Percentiles rank a stretch among this genome's conserved stretches.
phyloP scores from a whole-genome alignment of 257 asterid genomes.

The Linaria vulgaris region DNA sequence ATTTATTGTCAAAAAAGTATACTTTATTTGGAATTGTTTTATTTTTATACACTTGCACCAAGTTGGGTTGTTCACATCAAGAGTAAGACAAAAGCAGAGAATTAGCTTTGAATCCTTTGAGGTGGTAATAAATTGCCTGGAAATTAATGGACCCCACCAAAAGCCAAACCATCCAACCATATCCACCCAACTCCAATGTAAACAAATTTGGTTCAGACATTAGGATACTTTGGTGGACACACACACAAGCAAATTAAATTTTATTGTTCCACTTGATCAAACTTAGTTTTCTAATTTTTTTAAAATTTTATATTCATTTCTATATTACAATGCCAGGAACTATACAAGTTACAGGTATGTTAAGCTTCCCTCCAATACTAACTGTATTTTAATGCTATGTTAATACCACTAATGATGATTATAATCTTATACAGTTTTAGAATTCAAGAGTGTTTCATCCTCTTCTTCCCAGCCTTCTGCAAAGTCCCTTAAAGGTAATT shows the following conservation, averaged over 20 bases:
- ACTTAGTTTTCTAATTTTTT: slow-evolving; percentile 4
- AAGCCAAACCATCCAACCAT: too few relatives aligned
- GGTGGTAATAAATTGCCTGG: background rate
- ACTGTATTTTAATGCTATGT: slow-evolving; percentile 15
- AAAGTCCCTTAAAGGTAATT: slow-evolving; percentile 63
- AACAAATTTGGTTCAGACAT: background rate
- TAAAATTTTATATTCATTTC: background rate
- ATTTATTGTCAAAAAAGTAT: too few relatives aligned
- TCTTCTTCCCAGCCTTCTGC: slow-evolving; percentile 52
- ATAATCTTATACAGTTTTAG: slow-evolving; percentile 58
- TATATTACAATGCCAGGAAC: slow-evolving; percentile 90
- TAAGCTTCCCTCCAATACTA: slow-evolving; percentile 4
- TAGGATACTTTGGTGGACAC: background rate
- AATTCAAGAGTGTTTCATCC: slow-evolving; percentile 68
- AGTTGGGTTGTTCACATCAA: too few relatives aligned
- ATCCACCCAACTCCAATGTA: too few relatives aligned
- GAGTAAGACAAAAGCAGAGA: slow-evolving; percentile 1
- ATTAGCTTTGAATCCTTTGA: background rate
- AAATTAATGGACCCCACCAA: slow-evolving; percentile 4
- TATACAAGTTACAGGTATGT: slow-evolving; percentile 77
- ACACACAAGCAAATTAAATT: background rate
- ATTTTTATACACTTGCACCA: too few relatives aligned
- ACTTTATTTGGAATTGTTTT: too few relatives aligned
- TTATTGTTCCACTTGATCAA: background rate
- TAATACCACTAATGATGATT: slow-evolving; percentile 13